Evolutionary conservation across 164 flowering plant genomes (phyloP).

Genomic region (Brasenia schreberi): DNA sequence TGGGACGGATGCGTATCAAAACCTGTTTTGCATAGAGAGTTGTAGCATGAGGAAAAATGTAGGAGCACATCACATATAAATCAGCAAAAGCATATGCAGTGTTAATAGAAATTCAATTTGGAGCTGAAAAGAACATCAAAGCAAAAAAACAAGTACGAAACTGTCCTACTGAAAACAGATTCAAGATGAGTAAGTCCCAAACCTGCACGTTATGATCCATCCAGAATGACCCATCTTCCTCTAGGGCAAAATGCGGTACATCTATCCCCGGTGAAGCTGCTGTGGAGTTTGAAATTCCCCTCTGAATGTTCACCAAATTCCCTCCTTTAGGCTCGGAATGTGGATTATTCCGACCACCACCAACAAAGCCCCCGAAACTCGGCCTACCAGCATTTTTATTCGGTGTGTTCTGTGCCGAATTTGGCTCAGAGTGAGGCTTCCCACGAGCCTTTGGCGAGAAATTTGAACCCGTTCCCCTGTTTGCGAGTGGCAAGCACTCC

Average conservation of each 20-base stretch:
- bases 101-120: no score
- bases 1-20: constrained; percentile 62
- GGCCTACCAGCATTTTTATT: constrained; percentile 21
- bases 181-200: background rate
- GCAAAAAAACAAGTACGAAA: background rate
- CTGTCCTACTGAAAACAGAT: background rate
- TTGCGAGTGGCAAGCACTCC: background rate
- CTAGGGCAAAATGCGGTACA: constrained; percentile 55
- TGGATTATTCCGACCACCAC: background rate
- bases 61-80: no score
- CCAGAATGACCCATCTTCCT: constrained; percentile 66
- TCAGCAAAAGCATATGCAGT: no score
- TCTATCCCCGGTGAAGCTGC: constrained; percentile 12
- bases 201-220: constrained; percentile 90
- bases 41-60: no score
- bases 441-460: constrained; percentile 25
- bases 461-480: constrained; percentile 4
- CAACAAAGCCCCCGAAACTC: background rate
- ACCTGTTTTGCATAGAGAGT: constrained; percentile 24
- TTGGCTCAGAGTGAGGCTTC: constrained; percentile 36
- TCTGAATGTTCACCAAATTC: constrained; percentile 20
- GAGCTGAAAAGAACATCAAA: background rate
- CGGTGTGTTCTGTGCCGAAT: constrained; percentile 47
- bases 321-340: constrained; percentile 15
- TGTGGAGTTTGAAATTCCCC: constrained; percentile 17